Evolutionary conservation across 495 filamentous ascomycete species (phyloP).

Genomic region (Trichoderma erinaceum): DNA sequence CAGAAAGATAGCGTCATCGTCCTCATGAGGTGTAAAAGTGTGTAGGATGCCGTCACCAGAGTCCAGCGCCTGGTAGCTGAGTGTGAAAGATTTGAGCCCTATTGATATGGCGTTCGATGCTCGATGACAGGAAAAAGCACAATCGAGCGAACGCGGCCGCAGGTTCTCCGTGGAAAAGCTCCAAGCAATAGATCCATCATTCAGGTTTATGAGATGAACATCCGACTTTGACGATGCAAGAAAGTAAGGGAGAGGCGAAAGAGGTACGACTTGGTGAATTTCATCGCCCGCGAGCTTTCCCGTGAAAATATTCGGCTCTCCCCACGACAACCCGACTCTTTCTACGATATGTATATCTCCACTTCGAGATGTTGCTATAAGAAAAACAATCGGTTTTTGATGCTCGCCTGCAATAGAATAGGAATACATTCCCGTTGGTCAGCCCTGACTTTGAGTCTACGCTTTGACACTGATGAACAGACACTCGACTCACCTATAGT

Average conservation of each 20-base stretch:
- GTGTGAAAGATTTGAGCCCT: slow-evolving; percentile 44
- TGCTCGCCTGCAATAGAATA: background rate
- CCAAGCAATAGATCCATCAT: slow-evolving; percentile 45
- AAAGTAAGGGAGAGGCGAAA: slow-evolving; percentile 42
- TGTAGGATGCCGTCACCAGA: slow-evolving; percentile 50
- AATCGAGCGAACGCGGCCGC: slow-evolving; percentile 46
- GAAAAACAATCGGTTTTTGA: background rate
- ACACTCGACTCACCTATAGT: slow-evolving; percentile 34
- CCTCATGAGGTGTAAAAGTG: slow-evolving; percentile 45
- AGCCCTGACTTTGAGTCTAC: slow-evolving; percentile 22
- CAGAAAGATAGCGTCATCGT: slow-evolving; percentile 37
- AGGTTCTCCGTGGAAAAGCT: slow-evolving; percentile 52
- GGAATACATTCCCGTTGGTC: background rate
- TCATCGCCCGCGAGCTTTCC: slow-evolving; percentile 26
- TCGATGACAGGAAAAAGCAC: slow-evolving; percentile 41
- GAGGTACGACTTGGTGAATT: slow-evolving; percentile 30
- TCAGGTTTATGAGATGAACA: slow-evolving; percentile 50
- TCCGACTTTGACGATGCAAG: slow-evolving; percentile 42
- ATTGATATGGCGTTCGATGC: slow-evolving; percentile 43
- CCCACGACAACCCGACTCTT: background rate
- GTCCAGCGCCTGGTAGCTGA: slow-evolving; percentile 48
- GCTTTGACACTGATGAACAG: slow-evolving; percentile 27
- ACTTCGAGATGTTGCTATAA: slow-evolving; percentile 8
- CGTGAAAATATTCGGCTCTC: slow-evolving; percentile 22
- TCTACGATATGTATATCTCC: background rate